These are phyloP conservation scores for Fraxinus dipetala DNA, from an alignment of 305 asterid species.

Conservation along the genomic window DNA sequence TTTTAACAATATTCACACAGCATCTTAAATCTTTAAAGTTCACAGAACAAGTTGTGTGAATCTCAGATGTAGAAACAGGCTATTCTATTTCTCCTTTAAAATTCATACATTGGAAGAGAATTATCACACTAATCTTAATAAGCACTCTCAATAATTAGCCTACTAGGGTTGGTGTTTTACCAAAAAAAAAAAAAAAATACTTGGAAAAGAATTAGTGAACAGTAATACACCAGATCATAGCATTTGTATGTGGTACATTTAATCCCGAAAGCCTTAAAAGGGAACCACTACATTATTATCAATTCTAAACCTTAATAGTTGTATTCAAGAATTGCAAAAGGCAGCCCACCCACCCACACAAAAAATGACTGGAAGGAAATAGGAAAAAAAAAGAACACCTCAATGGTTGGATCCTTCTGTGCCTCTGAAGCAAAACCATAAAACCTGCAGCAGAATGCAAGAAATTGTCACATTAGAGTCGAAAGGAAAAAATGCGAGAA, in stretches of 20 bases:
- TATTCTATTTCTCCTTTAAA: constrained; percentile 2
- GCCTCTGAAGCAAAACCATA: constrained; percentile 97
- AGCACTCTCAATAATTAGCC: neutral
- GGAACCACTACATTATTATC: neutral
- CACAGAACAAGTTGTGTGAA: constrained; percentile 5
- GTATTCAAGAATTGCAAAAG: constrained; percentile 1
- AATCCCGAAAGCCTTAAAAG: neutral
- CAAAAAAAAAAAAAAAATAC: too few relatives aligned
- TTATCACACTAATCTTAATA: constrained; percentile 5
- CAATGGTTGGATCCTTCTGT: constrained; percentile 90
- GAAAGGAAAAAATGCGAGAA: neutral
- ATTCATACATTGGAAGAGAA: constrained; percentile 4
- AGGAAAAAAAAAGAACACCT: constrained; percentile 43
- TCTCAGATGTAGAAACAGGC: constrained; percentile 12
- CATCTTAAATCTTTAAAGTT: constrained; percentile 3
- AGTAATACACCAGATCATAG: constrained; percentile 5
- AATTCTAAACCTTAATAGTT: neutral
- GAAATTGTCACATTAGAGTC: constrained; percentile 15
- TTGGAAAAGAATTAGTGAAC: neutral
- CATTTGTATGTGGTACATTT: constrained; percentile 10
- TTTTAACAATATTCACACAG: neutral
- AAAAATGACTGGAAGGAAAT: neutral
- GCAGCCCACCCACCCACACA: neutral
- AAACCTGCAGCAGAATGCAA: constrained; percentile 48
- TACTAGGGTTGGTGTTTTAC: neutral